Conservation (phyloP, 805 yeast genomes). For the Starmerella etchellsii region DNA sequence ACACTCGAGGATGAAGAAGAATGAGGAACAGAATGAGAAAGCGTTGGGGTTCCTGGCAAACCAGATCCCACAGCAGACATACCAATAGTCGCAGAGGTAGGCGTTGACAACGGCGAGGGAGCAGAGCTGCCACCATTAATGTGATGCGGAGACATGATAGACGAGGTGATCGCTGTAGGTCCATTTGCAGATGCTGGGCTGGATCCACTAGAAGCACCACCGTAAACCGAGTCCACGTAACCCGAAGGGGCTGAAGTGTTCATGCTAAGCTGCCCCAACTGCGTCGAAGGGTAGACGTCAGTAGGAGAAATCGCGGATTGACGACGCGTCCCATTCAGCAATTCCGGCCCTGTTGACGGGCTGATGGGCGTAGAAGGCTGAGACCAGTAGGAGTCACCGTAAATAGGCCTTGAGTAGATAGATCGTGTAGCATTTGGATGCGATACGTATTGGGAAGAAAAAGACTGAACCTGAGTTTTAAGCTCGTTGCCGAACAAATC, state of each 20-base stretch:
- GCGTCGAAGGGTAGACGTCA: slow-evolving; percentile 2
- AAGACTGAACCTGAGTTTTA: slow-evolving; percentile 11
- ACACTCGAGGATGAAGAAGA: neutral
- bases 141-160: neutral
- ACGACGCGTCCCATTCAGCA: slow-evolving; percentile 9
- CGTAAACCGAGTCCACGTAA: neutral
- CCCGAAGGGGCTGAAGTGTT: slow-evolving; percentile 2
- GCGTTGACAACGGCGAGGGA: neutral
- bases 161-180: neutral
- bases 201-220: neutral
- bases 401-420: slow-evolving; percentile 13
- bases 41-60: neutral
- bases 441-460: slow-evolving; percentile 2
- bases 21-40: neutral
- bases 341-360: slow-evolving; percentile 11
- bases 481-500: slow-evolving; percentile 22
- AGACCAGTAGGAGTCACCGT: slow-evolving; percentile 18
- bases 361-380: slow-evolving; percentile 14
- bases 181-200: neutral
- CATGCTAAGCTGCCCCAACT: neutral
- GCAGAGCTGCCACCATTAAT: neutral
- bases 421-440: slow-evolving; percentile 10
- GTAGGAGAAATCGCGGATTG: slow-evolving; percentile 14
- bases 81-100: neutral
- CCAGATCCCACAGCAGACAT: neutral